Evolutionary conservation across 352 stramenopile species (phyloP).

Genomic region (Globisporangium cystogenes): DNA sequence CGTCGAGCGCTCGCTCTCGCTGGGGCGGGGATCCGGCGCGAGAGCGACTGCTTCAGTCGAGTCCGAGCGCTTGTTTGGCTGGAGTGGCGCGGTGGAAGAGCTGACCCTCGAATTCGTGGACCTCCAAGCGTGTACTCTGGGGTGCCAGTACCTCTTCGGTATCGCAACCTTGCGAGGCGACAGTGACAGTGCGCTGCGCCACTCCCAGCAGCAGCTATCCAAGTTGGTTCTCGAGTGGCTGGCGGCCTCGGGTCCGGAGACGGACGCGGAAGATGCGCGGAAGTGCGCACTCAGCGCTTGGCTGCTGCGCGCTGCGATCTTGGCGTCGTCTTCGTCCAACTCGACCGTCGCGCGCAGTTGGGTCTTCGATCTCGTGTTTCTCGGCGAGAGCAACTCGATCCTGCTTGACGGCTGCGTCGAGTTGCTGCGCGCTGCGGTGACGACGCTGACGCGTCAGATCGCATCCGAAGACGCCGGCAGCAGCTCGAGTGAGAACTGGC

Average conservation of each 20-base stretch:
- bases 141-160: slow-evolving; percentile 35
- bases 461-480: background rate
- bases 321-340: background rate
- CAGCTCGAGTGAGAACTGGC: slow-evolving; percentile 4
- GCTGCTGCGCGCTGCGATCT: slow-evolving; percentile 19
- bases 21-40: background rate
- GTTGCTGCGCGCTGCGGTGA: slow-evolving; percentile 18
- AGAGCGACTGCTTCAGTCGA: background rate
- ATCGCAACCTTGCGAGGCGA: slow-evolving; percentile 18
- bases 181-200: background rate
- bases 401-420: slow-evolving; percentile 25
- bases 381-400: slow-evolving; percentile 22
- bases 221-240: slow-evolving; percentile 4
- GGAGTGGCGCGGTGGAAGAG: background rate
- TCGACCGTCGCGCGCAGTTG: slow-evolving; percentile 23
- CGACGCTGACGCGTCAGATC: slow-evolving; percentile 16
- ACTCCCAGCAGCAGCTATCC: background rate
- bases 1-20: slow-evolving; percentile 4
- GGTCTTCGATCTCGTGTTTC: slow-evolving; percentile 56
- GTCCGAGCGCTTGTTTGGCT: background rate
- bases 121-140: slow-evolving; percentile 14
- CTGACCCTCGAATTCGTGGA: background rate
- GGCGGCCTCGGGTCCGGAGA: slow-evolving; percentile 4
- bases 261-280: slow-evolving; percentile 13
- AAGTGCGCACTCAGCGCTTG: slow-evolving; percentile 23